Percentiles rank a stretch among this genome's conserved stretches.
Evolutionary conservation across 1,284 basidiomycete genomes (phyloP).

Genomic region (Naganishia liquefaciens): DNA sequence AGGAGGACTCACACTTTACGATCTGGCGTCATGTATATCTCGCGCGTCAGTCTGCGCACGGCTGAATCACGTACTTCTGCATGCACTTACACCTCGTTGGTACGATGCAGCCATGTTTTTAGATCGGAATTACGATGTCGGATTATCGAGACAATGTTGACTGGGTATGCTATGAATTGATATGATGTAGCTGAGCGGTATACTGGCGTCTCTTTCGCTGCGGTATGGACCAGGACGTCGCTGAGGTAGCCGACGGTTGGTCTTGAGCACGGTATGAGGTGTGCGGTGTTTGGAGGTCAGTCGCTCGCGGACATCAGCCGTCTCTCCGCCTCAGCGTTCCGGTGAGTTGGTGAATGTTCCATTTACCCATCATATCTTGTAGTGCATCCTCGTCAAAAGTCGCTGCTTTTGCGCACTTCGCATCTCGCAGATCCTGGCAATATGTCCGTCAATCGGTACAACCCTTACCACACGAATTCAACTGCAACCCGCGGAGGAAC

Average conservation of each 20-base stretch:
- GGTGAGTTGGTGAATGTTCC: neutral
- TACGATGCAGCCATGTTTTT: conserved; percentile 28
- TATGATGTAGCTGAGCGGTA: neutral
- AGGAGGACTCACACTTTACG: conserved; percentile 23
- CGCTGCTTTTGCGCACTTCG: too few species aligned
- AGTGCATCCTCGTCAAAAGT: too few species aligned
- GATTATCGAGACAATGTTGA: too few species aligned
- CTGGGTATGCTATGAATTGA: too few species aligned
- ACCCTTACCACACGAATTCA: conserved; percentile 20
- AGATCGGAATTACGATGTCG: neutral
- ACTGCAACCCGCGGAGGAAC: neutral
- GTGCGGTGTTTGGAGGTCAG: neutral
- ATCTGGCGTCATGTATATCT: conserved; percentile 1
- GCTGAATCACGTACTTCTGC: neutral
- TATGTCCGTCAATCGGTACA: conserved; percentile 29
- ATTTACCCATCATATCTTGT: neutral
- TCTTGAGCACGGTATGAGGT: conserved; percentile 2
- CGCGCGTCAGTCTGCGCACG: neutral
- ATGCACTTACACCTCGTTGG: conserved; percentile 30
- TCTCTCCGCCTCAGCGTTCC: neutral
- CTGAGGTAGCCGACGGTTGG: too few species aligned
- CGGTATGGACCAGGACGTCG: too few species aligned
- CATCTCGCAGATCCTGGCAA: neutral
- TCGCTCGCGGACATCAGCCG: neutral
- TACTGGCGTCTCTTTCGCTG: too few species aligned